Conservation (phyloP, 345 rosid species). For the Eucalyptus marginata region DNA sequence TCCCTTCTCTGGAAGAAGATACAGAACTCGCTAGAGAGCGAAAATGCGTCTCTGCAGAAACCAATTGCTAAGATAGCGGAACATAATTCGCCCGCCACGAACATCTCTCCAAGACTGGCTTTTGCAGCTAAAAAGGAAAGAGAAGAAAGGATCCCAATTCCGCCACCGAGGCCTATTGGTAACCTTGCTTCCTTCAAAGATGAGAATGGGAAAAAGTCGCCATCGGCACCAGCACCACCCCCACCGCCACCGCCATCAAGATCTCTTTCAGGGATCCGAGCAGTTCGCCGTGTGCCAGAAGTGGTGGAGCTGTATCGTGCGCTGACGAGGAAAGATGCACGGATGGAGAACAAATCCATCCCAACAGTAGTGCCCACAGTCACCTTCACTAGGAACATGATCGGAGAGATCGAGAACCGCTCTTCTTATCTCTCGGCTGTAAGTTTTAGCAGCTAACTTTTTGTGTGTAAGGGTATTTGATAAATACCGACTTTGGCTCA, state of each 20-base stretch:
- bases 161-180: conserved; percentile 17
- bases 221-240: conserved; percentile 26
- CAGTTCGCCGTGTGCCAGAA: conserved; percentile 74
- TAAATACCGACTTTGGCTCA: not conserved
- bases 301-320: conserved; percentile 76
- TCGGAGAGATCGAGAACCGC: conserved; percentile 95
- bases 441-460: conserved; percentile 18
- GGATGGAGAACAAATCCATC: conserved; percentile 30
- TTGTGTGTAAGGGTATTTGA: not conserved
- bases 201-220: conserved; percentile 5
- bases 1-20: conserved; percentile 85
- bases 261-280: conserved; percentile 24
- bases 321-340: conserved; percentile 57
- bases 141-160: conserved; percentile 9
- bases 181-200: not conserved
- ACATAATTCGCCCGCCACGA: conserved; percentile 11
- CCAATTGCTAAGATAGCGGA: conserved; percentile 17
- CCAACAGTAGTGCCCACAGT: conserved; percentile 16
- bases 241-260: conserved; percentile 79
- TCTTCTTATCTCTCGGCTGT: conserved; percentile 83
- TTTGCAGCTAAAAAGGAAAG: conserved; percentile 11
- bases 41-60: conserved; percentile 22
- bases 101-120: not conserved
- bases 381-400: conserved; percentile 56
- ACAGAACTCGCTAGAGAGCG: conserved; percentile 44